These are phyloP conservation scores for Botrytis sinoallii DNA, from an alignment of 2,329 filamentous ascomycete species.

Conservation along the genomic window DNA sequence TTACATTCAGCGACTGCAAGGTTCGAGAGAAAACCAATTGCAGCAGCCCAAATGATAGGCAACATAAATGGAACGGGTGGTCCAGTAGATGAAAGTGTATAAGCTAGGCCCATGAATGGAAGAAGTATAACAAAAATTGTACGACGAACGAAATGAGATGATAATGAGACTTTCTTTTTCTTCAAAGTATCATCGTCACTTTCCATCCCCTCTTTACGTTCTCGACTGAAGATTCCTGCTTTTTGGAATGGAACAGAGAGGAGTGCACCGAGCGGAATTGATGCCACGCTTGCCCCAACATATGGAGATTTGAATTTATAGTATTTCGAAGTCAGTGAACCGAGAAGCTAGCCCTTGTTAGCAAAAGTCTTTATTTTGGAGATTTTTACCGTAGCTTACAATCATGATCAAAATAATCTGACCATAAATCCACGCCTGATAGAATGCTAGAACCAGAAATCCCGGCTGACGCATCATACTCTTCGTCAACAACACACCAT, in stretches of 20 bases:
- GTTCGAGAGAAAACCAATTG: conserved; percentile 68
- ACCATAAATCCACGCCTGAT: conserved; percentile 75
- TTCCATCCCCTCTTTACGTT: conserved; percentile 55
- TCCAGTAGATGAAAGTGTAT: conserved; percentile 64
- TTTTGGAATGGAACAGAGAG: conserved; percentile 72
- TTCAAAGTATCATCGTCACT: conserved; percentile 67
- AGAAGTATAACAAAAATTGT: conserved; percentile 64
- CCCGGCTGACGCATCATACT: conserved; percentile 74
- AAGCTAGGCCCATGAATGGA: conserved; percentile 64
- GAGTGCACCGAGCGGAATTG: conserved; percentile 65
- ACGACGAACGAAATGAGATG: conserved; percentile 68
- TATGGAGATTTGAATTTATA: conserved; percentile 62
- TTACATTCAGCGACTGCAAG: conserved; percentile 74
- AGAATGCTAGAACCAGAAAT: conserved; percentile 69
- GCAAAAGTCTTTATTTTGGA: conserved; percentile 24
- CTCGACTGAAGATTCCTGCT: conserved; percentile 65
- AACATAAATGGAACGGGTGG: conserved; percentile 57
- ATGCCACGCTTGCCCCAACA: conserved; percentile 64
- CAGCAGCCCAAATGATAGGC: conserved; percentile 62
- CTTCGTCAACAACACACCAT: conserved; percentile 62
- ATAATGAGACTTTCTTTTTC: conserved; percentile 59
- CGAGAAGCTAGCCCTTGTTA: conserved; percentile 50
- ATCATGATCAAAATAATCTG: conserved; percentile 72
- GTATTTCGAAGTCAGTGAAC: conserved; percentile 65
- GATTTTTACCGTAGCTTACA: conserved; percentile 42